phyloP scores from a whole-genome alignment of 805 yeast genomes.

The Yarrowia hollandica region DNA sequence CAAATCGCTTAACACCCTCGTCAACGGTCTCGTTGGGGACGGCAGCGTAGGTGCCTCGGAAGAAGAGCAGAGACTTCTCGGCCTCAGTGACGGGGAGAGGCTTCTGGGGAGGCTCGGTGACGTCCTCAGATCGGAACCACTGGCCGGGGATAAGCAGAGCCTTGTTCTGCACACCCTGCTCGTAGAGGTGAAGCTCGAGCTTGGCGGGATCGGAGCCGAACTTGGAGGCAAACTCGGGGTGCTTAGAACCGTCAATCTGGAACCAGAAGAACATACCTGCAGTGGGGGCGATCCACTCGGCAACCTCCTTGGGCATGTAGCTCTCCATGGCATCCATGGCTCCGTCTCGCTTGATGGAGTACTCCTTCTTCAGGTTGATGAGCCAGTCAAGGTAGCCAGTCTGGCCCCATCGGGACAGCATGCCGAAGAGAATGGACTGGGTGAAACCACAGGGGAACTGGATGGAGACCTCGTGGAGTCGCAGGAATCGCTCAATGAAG shows the following conservation, averaged over 20 bases:
- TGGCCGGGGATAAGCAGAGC: slow-evolving; percentile 46
- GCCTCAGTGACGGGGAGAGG: slow-evolving; percentile 38
- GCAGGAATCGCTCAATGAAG: slow-evolving; percentile 63
- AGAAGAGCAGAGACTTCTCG: slow-evolving; percentile 41
- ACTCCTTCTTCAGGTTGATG: slow-evolving; percentile 67
- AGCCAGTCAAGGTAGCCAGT: slow-evolving; percentile 86
- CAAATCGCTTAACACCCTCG: slow-evolving; percentile 42
- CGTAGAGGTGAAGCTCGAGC: slow-evolving; percentile 42
- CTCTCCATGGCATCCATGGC: slow-evolving; percentile 73
- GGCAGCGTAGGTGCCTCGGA: slow-evolving; percentile 49
- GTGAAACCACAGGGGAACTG: slow-evolving; percentile 84
- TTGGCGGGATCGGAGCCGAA: slow-evolving; percentile 36
- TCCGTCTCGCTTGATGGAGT: slow-evolving; percentile 83
- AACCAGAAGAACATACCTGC: slow-evolving; percentile 58
- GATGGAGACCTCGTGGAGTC: slow-evolving; percentile 77
- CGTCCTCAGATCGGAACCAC: slow-evolving; percentile 43
- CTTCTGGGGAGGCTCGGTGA: slow-evolving; percentile 42
- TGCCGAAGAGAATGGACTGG: slow-evolving; percentile 65
- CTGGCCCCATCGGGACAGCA: slow-evolving; percentile 87
- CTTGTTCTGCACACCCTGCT: slow-evolving; percentile 40
- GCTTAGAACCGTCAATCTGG: slow-evolving; percentile 53
- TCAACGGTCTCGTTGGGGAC: slow-evolving; percentile 42
- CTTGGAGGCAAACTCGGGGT: slow-evolving; percentile 47
- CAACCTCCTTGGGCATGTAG: slow-evolving; percentile 50
- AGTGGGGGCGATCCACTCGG: slow-evolving; percentile 46